These are phyloP conservation scores for Lithocarpus polystachyus DNA, from an alignment of 306 rosid species.

Conservation along the genomic window DNA sequence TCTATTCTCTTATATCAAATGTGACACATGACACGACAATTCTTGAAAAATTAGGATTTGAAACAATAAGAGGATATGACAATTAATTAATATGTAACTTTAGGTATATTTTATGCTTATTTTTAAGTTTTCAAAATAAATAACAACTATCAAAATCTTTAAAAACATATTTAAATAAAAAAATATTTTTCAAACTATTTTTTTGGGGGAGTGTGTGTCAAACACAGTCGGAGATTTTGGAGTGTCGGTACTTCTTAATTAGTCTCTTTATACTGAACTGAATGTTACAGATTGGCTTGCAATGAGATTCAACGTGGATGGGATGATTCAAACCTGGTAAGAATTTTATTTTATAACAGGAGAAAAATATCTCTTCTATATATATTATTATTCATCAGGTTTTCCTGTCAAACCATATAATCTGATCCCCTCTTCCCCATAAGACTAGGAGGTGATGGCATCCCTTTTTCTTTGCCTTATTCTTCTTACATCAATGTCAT, in stretches of 20 bases:
- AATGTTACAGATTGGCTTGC: conserved; percentile 69
- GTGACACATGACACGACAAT: no score
- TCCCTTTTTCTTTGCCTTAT: background rate
- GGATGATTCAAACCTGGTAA: conserved; percentile 71
- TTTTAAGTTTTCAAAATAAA: background rate
- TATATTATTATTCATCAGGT: background rate
- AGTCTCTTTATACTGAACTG: background rate
- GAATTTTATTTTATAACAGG: background rate
- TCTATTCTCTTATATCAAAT: background rate
- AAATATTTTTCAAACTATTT: no score
- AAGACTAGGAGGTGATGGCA: background rate
- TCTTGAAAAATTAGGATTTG: no score
- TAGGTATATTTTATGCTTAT: background rate
- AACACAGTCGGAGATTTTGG: no score
- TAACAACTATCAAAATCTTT: no score
- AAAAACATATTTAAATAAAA: no score
- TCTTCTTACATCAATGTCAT: background rate
- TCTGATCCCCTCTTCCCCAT: background rate
- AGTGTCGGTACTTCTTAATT: no score
- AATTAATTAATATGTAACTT: background rate
- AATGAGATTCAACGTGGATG: conserved; percentile 86
- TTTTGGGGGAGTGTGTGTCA: no score
- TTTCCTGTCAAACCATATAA: background rate
- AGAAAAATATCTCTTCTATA: background rate
- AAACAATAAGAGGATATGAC: no score